Evolutionary conservation across 2,329 filamentous ascomycete genomes (phyloP).

Genomic region (Cytospora chrysosperma): DNA sequence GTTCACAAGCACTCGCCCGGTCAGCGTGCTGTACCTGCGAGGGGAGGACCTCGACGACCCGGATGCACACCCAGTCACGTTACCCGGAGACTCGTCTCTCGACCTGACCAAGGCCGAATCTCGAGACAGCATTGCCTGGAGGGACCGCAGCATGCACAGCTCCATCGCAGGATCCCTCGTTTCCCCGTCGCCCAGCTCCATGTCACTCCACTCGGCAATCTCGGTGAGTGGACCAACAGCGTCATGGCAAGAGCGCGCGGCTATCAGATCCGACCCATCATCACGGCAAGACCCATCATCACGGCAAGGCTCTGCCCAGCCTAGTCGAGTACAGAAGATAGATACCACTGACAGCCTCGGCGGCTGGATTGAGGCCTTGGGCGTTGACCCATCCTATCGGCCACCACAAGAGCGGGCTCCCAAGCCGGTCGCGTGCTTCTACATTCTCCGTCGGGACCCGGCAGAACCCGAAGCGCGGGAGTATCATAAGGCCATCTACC

Average conservation of each 20-base stretch:
- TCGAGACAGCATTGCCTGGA: constrained; percentile 51
- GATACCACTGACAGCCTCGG: constrained; percentile 66
- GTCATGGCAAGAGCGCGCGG: constrained; percentile 59
- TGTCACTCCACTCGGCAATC: constrained; percentile 59
- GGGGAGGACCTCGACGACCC: constrained; percentile 79
- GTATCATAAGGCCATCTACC: constrained; percentile 82
- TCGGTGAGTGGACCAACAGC: constrained; percentile 42
- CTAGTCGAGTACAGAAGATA: constrained; percentile 50
- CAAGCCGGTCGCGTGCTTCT: constrained; percentile 85
- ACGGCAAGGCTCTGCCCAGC: constrained; percentile 57
- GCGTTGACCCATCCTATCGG: constrained; percentile 82
- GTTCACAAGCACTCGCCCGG: constrained; percentile 79
- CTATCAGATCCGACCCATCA: constrained; percentile 44
- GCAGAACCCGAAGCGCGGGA: constrained; percentile 52
- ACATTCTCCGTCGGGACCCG: constrained; percentile 61
- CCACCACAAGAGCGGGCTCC: constrained; percentile 70
- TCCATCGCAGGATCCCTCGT: constrained; percentile 63
- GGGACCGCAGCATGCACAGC: constrained; percentile 51
- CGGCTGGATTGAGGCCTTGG: constrained; percentile 87
- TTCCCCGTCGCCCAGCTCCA: constrained; percentile 65
- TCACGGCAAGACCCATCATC: constrained; percentile 43
- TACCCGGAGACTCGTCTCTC: constrained; percentile 62
- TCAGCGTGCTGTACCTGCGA: constrained; percentile 74
- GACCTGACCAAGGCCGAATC: constrained; percentile 57
- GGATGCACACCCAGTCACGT: constrained; percentile 72